Percentiles rank a stretch among this genome's conserved stretches.
These are phyloP conservation scores for Populus tomentosa DNA, from an alignment of 441 rosid species.

Conservation along the genomic window DNA sequence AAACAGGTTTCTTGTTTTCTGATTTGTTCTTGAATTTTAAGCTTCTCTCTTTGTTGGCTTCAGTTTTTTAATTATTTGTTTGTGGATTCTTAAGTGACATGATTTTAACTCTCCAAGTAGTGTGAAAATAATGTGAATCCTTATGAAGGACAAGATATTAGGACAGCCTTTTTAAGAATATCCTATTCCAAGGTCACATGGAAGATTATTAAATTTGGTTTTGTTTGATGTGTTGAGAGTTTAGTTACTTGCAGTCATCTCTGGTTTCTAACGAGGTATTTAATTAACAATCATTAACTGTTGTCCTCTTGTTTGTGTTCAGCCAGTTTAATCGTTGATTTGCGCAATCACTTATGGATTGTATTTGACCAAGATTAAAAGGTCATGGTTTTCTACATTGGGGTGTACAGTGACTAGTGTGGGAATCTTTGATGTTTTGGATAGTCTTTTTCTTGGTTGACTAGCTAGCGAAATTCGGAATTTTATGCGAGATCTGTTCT, in stretches of 20 bases:
- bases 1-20: slow-evolving; percentile 32
- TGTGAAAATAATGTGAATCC: slow-evolving; percentile 28
- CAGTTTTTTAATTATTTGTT: neutral
- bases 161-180: slow-evolving; percentile 45
- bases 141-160: slow-evolving; percentile 31
- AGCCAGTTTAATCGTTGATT: slow-evolving; percentile 39
- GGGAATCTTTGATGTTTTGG: slow-evolving; percentile 36
- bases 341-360: slow-evolving; percentile 28
- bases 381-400: slow-evolving; percentile 27
- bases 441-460: slow-evolving; percentile 33
- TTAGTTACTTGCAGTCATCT: slow-evolving; percentile 29
- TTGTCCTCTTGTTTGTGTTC: slow-evolving; percentile 36
- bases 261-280: slow-evolving; percentile 22
- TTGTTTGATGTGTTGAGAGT: slow-evolving; percentile 26
- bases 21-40: slow-evolving; percentile 21
- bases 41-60: slow-evolving; percentile 20
- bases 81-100: slow-evolving; percentile 5
- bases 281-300: slow-evolving; percentile 38
- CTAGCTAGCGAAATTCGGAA: slow-evolving; percentile 23
- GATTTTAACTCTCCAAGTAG: slow-evolving; percentile 22
- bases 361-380: slow-evolving; percentile 47
- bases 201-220: slow-evolving; percentile 32
- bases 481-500: slow-evolving; percentile 39
- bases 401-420: slow-evolving; percentile 28
- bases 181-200: slow-evolving; percentile 63